Percentiles rank a stretch among this genome's conserved stretches.
Conservation (phyloP, 2,329 filamentous ascomycete species). For the Metarhizium album region DNA sequence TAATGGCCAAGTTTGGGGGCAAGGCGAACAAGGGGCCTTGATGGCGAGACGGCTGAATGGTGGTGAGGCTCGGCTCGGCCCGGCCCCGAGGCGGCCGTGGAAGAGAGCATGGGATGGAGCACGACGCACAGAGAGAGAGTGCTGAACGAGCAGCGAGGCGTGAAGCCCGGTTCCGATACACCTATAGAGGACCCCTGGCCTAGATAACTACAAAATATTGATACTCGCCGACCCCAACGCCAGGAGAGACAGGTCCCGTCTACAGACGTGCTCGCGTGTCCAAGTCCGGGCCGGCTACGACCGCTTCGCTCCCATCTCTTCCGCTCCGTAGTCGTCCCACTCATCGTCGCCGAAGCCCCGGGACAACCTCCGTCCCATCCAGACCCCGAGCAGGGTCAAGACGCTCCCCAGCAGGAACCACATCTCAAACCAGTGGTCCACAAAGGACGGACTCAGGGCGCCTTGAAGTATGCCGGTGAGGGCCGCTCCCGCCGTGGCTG, state of each 20-base stretch:
- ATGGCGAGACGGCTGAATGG: neutral
- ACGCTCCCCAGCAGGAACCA: constrained; percentile 67
- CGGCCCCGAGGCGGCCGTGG: too few species aligned
- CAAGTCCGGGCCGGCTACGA: constrained; percentile 23
- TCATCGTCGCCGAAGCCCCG: constrained; percentile 37
- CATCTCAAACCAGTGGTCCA: constrained; percentile 73
- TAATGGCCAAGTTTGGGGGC: neutral
- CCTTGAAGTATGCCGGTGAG: constrained; percentile 70
- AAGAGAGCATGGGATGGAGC: too few species aligned
- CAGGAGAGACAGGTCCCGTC: too few species aligned
- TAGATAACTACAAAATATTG: too few species aligned
- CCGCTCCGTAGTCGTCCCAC: constrained; percentile 48
- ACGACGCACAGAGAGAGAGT: too few species aligned
- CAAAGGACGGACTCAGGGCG: constrained; percentile 50
- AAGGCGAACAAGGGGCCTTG: neutral
- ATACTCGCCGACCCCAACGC: too few species aligned
- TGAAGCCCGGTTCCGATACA: too few species aligned
- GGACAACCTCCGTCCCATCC: constrained; percentile 54
- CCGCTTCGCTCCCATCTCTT: constrained; percentile 63
- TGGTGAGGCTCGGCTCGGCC: too few species aligned
- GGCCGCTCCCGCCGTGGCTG: constrained; percentile 63
- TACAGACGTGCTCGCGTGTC: too few species aligned
- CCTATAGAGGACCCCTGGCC: too few species aligned
- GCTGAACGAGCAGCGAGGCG: too few species aligned
- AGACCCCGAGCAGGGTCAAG: constrained; percentile 60